phyloP scores from a whole-genome alignment of 1,284 basidiomycete genomes.

The Laetiporus sulphureus region DNA sequence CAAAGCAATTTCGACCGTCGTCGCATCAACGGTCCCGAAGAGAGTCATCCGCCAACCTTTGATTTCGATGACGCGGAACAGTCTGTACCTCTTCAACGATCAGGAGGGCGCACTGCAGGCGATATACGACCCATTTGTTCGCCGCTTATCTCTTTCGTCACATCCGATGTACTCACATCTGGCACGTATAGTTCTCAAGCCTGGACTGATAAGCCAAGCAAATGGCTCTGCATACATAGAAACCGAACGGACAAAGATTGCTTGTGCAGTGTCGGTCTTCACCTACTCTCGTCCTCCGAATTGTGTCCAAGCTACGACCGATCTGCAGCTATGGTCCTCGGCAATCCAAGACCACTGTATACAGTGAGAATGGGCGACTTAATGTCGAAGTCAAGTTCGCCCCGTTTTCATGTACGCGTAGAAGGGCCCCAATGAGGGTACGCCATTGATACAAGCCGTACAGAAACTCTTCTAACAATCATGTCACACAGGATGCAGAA shows the following conservation, averaged over 20 bases:
- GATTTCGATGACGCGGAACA: conserved; percentile 32
- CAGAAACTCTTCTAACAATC: no score
- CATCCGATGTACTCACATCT: no score
- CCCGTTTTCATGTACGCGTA: conserved; percentile 77
- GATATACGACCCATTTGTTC: conserved; percentile 84
- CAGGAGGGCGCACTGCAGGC: conserved; percentile 39
- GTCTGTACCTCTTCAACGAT: not conserved
- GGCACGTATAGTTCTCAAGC: conserved; percentile 72
- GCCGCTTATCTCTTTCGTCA: no score
- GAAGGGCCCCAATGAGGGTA: conserved; percentile 84
- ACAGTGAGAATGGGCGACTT: conserved; percentile 81
- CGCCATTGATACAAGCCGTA: no score
- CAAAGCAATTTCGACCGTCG: conserved; percentile 69
- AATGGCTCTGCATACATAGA: conserved; percentile 96
- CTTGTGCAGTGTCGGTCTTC: conserved; percentile 80
- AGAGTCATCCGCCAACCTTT: conserved; percentile 63
- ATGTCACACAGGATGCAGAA: conserved; percentile 76
- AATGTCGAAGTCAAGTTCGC: conserved; percentile 97
- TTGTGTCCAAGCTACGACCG: conserved; percentile 3
- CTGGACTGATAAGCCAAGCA: conserved; percentile 86
- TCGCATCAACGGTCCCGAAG: conserved; percentile 84
- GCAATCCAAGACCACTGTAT: conserved; percentile 73
- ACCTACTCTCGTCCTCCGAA: not conserved
- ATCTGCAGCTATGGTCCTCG: conserved; percentile 82
- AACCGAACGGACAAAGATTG: conserved; percentile 83